Evolutionary conservation across 805 yeast species (phyloP).

Genomic region (Hanseniaspora mollemarum): DNA sequence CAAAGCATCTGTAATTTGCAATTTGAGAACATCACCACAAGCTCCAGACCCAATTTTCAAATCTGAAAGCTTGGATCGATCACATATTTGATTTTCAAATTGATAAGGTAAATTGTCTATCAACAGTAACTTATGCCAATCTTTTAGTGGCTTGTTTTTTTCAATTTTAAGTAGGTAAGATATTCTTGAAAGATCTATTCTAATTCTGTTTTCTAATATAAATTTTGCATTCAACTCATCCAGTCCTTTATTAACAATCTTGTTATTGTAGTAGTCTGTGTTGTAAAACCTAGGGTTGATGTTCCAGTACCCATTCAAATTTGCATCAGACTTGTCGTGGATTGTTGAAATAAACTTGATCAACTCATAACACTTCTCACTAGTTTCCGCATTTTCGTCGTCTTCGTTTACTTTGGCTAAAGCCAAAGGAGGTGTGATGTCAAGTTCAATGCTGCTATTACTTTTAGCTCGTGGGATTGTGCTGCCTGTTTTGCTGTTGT

Average conservation of each 20-base stretch:
- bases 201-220: conserved; percentile 9
- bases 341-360: conserved; percentile 13
- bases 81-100: conserved; percentile 9
- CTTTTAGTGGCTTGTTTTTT: conserved; percentile 10
- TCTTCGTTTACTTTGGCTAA: background rate
- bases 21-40: conserved; percentile 14
- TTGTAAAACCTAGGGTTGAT: conserved; percentile 12
- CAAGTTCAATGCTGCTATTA: conserved; percentile 2
- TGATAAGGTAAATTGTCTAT: conserved; percentile 10
- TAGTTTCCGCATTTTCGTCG: conserved; percentile 14
- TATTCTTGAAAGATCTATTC: conserved; percentile 10
- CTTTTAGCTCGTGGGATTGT: conserved; percentile 13
- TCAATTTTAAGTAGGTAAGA: conserved; percentile 13
- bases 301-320: conserved; percentile 7
- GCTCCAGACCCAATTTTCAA: conserved; percentile 13
- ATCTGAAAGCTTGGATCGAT: background rate
- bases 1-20: background rate
- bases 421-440: background rate
- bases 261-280: conserved; percentile 6
- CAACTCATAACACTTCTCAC: conserved; percentile 13
- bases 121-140: conserved; percentile 12
- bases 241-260: conserved; percentile 10
- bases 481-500: background rate
- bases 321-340: conserved; percentile 10
- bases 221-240: conserved; percentile 13